These are phyloP conservation scores for Nitzschia sp. DNA, from an alignment of 108 stramenopile species.

Conservation along the genomic window DNA sequence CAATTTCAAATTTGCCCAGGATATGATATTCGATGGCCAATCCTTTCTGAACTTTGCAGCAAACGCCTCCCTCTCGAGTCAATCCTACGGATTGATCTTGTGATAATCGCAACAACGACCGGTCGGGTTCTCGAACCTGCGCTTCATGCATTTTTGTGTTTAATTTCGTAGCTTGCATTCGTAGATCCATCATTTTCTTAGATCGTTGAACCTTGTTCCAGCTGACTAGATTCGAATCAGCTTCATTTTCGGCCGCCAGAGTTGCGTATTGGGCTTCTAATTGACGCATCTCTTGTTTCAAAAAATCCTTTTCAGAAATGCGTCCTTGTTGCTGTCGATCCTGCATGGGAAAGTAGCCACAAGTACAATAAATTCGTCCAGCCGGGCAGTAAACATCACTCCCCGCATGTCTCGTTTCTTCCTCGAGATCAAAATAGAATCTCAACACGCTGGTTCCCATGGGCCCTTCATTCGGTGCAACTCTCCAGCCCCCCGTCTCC, in stretches of 20 bases:
- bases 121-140: conserved; percentile 60
- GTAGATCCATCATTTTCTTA: conserved; percentile 39
- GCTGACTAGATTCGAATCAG: conserved; percentile 22
- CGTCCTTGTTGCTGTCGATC: conserved; percentile 1
- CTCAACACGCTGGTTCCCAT: conserved; percentile 63
- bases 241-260: conserved; percentile 20
- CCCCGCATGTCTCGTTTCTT: conserved; percentile 45
- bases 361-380: conserved; percentile 73
- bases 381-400: conserved; percentile 65
- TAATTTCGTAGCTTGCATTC: conserved; percentile 36
- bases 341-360: conserved; percentile 76
- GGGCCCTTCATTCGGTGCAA: conserved; percentile 64
- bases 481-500: conserved; percentile 64
- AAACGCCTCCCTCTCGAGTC: conserved; percentile 78
- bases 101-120: conserved; percentile 48
- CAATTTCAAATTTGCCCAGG: conserved; percentile 69
- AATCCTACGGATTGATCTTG: conserved; percentile 62
- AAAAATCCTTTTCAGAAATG: conserved; percentile 35
- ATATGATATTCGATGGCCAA: conserved; percentile 74
- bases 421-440: conserved; percentile 69
- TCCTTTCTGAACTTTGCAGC: conserved; percentile 69
- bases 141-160: conserved; percentile 50
- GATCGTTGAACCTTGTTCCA: conserved; percentile 32
- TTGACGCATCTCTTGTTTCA: conserved; percentile 41
- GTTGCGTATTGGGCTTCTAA: conserved; percentile 32